A percentile compares a stretch with the other conserved stretches of the same genome.
phyloP scores from a whole-genome alignment of 2,329 filamentous ascomycete genomes.

The Cladosporium sp. region DNA sequence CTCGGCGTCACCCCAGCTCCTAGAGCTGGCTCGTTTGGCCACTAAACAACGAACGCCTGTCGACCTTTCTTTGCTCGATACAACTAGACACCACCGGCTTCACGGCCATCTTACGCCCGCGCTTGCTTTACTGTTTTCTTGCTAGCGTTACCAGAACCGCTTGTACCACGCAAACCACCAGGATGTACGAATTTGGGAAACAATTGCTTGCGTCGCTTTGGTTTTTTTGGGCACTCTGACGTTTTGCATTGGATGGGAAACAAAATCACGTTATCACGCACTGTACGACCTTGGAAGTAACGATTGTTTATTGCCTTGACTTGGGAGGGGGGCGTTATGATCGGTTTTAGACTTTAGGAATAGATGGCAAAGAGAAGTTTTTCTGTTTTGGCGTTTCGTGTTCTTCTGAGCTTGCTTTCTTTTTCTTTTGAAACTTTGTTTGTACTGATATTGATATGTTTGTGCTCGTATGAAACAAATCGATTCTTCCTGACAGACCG shows the following conservation, averaged over 20 bases:
- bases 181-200: background rate
- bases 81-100: background rate
- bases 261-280: background rate
- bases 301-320: background rate
- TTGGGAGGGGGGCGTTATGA: background rate
- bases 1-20: constrained; percentile 12
- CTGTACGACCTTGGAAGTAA: constrained; percentile 1
- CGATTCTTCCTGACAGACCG: too few relatives aligned
- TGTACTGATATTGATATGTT: background rate
- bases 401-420: background rate
- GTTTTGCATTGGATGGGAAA: background rate
- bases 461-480: background rate
- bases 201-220: background rate
- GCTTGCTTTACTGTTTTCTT: background rate
- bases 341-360: background rate
- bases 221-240: background rate
- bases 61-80: background rate
- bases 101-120: background rate
- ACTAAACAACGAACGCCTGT: background rate
- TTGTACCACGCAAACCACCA: background rate
- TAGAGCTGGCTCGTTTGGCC: constrained; percentile 16
- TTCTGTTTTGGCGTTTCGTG: background rate
- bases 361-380: background rate
- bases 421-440: background rate
- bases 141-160: background rate